Percentiles rank a stretch among this genome's conserved stretches.
Conservation (phyloP, 495 filamentous ascomycete species). For the Xylaria bambusicola region DNA sequence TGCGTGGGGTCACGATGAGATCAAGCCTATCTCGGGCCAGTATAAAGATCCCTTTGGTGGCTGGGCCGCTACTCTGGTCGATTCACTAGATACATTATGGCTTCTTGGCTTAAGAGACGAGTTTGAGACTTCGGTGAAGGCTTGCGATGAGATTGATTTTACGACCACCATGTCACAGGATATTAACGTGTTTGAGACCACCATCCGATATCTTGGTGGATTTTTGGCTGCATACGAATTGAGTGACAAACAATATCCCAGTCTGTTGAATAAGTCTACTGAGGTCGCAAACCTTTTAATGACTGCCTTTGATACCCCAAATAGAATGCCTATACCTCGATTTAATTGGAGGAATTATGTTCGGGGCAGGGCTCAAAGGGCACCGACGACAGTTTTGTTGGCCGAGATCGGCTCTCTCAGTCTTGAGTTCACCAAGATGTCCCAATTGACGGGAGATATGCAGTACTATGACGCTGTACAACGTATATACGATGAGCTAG, state of each 20-base stretch:
- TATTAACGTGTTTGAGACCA: conserved; percentile 76
- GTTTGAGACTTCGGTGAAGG: conserved; percentile 71
- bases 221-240: conserved; percentile 77
- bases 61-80: conserved; percentile 85
- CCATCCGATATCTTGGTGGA: conserved; percentile 75
- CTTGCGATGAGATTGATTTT: conserved; percentile 75
- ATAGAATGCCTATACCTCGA: conserved; percentile 79
- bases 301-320: conserved; percentile 83
- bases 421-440: conserved; percentile 80
- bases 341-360: conserved; percentile 63
- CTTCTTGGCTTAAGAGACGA: conserved; percentile 81
- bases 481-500: conserved; percentile 74
- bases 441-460: conserved; percentile 75
- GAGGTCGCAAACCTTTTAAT: conserved; percentile 79
- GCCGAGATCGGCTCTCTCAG: conserved; percentile 76
- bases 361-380: conserved; percentile 42
- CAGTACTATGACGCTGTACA: conserved; percentile 88
- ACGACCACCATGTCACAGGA: conserved; percentile 54
- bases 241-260: conserved; percentile 55
- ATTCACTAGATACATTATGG: conserved; percentile 84
- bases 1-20: conserved; percentile 79
- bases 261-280: conserved; percentile 72
- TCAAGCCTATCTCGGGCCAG: conserved; percentile 61
- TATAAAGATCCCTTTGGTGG: conserved; percentile 71
- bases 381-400: conserved; percentile 41